Evolutionary conservation across 805 yeast species (phyloP).

Genomic region (Candida ascalaphidarum): DNA sequence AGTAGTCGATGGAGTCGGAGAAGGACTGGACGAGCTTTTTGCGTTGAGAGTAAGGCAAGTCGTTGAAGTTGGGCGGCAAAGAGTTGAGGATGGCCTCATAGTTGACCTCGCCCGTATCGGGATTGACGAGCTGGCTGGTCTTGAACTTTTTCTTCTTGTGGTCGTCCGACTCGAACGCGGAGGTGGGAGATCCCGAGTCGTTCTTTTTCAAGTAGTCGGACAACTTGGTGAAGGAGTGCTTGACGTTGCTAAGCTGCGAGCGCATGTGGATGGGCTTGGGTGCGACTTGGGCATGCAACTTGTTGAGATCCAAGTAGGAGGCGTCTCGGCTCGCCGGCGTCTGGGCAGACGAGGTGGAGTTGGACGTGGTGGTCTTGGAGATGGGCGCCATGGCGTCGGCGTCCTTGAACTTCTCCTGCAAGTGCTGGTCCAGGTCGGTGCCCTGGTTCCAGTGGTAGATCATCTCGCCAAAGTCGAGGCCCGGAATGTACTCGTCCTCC

Average conservation of each 20-base stretch:
- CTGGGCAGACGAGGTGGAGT: slow-evolving; percentile 8
- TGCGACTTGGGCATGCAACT: slow-evolving; percentile 34
- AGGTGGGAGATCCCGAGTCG: slow-evolving; percentile 4
- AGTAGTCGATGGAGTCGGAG: slow-evolving; percentile 32
- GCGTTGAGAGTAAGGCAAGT: slow-evolving; percentile 42
- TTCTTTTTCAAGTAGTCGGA: slow-evolving; percentile 13
- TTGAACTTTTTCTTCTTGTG: slow-evolving; percentile 18
- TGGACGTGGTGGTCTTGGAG: slow-evolving; percentile 1
- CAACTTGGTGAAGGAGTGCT: slow-evolving; percentile 12
- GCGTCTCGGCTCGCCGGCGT: slow-evolving; percentile 25
- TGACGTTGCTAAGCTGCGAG: slow-evolving; percentile 3
- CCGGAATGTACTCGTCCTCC: slow-evolving; percentile 74
- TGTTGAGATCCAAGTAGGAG: slow-evolving; percentile 32
- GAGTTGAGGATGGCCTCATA: slow-evolving; percentile 34
- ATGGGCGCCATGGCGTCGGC: background rate
- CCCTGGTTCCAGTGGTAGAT: slow-evolving; percentile 49
- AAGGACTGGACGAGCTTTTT: slow-evolving; percentile 31
- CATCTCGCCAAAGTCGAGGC: slow-evolving; percentile 47
- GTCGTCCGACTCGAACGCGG: slow-evolving; percentile 3
- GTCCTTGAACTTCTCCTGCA: background rate
- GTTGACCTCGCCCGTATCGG: slow-evolving; percentile 20
- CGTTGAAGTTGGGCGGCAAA: slow-evolving; percentile 45
- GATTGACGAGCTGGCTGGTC: slow-evolving; percentile 8
- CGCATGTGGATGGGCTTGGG: slow-evolving; percentile 30
- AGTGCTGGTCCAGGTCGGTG: slow-evolving; percentile 13